A percentile compares a stretch with the other conserved stretches of the same genome.
These are phyloP conservation scores for Cornus suecica DNA, from an alignment of 148 eudicot species.

Conservation along the genomic window DNA sequence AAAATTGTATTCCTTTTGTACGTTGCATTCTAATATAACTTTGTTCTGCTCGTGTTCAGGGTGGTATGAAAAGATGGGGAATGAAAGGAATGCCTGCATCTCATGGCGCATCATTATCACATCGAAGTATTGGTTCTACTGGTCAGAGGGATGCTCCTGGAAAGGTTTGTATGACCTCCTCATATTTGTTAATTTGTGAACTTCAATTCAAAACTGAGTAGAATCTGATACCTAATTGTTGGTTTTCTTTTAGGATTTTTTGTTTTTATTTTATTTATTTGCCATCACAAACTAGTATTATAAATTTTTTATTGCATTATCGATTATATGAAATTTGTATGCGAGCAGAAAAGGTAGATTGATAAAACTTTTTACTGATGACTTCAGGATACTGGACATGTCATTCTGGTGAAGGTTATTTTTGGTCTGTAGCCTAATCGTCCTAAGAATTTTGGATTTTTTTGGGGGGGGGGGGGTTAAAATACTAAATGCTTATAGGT, in stretches of 20 bases:
- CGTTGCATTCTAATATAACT: background rate
- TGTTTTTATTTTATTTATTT: background rate
- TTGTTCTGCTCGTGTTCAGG: slow-evolving; percentile 37
- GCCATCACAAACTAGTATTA: background rate
- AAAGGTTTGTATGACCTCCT: slow-evolving; percentile 35
- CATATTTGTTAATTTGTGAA: background rate
- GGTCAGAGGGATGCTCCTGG: slow-evolving; percentile 98
- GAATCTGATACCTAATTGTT: background rate
- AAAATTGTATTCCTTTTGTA: background rate
- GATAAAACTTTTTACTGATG: background rate
- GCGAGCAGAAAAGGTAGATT: background rate
- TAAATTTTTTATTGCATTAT: background rate
- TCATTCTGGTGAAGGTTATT: background rate
- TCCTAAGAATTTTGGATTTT: background rate
- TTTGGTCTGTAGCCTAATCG: background rate
- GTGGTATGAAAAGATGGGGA: slow-evolving; percentile 74
- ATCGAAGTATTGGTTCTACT: slow-evolving; percentile 87
- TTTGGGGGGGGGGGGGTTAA: too few species aligned
- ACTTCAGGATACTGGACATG: background rate
- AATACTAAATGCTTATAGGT: background rate
- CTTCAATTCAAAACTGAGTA: background rate
- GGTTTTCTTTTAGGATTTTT: background rate
- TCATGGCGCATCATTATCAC: slow-evolving; percentile 87
- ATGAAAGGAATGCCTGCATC: slow-evolving; percentile 76
- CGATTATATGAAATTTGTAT: background rate